A percentile compares a stretch with the other conserved stretches of the same genome.
Evolutionary conservation across 2,329 filamentous ascomycete genomes (phyloP).

Genomic region (Arachnomyces sp.): DNA sequence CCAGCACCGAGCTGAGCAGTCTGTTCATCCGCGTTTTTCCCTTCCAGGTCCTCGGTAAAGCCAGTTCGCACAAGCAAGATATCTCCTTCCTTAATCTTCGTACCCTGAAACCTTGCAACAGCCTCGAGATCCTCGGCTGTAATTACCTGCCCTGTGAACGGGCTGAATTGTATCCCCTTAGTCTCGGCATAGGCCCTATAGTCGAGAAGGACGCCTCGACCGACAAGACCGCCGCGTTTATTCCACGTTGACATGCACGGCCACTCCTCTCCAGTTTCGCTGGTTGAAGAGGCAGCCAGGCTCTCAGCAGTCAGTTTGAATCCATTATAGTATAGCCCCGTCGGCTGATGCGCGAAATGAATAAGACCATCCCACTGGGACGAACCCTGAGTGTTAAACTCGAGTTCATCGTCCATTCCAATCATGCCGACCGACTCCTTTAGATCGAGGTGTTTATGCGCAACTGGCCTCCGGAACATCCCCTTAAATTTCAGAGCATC

Average conservation of each 20-base stretch:
- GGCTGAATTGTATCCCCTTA: conserved; percentile 22
- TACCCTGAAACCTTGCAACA: conserved; percentile 37
- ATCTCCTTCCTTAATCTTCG: conserved; percentile 40
- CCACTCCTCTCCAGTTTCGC: conserved; percentile 1
- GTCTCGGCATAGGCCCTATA: conserved; percentile 36
- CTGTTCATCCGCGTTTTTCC: conserved; percentile 19
- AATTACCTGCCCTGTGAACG: conserved; percentile 34
- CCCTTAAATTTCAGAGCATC: conserved; percentile 17
- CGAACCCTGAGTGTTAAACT: conserved; percentile 50
- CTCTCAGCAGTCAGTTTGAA: conserved; percentile 14
- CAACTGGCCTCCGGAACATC: conserved; percentile 26
- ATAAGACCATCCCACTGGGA: conserved; percentile 52
- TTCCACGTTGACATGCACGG: conserved; percentile 48
- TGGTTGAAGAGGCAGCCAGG: neutral
- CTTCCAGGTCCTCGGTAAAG: conserved; percentile 32
- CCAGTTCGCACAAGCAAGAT: conserved; percentile 48
- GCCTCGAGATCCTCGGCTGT: conserved; percentile 32
- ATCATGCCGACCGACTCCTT: conserved; percentile 3
- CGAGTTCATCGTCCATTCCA: conserved; percentile 44
- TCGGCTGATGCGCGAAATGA: conserved; percentile 41
- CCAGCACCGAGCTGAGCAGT: conserved; percentile 11
- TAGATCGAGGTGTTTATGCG: conserved; percentile 28
- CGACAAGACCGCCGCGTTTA: conserved; percentile 45
- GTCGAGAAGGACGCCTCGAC: conserved; percentile 51
- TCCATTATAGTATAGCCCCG: conserved; percentile 46